Evolutionary conservation across 163 green algal species (phyloP).

Genomic region (Scenedesmus sp.): DNA sequence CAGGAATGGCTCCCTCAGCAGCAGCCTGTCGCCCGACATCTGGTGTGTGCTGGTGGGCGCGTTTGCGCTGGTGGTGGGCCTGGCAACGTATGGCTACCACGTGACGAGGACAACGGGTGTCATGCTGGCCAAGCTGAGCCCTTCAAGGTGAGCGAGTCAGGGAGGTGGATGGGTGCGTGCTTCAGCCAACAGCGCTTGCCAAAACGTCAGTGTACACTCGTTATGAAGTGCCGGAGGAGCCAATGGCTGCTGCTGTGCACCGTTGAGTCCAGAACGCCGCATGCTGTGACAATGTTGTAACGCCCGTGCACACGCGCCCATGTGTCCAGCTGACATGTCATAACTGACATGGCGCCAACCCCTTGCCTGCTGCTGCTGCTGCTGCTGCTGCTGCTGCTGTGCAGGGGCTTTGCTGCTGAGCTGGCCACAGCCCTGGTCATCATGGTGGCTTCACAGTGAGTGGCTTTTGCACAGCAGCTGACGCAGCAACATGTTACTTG

Average conservation of each 20-base stretch:
- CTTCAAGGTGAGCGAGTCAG: neutral
- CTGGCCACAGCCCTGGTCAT: conserved; percentile 65
- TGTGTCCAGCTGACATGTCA: no score
- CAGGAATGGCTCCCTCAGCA: conserved; percentile 36
- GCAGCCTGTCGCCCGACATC: conserved; percentile 45
- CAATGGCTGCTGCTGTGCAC: no score
- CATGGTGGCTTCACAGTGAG: conserved; percentile 57
- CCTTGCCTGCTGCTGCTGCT: no score
- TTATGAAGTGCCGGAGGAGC: no score
- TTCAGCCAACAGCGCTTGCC: neutral
- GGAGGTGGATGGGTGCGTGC: neutral
- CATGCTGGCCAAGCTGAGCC: conserved; percentile 65
- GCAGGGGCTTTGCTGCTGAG: conserved; percentile 67
- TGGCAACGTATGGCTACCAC: conserved; percentile 72
- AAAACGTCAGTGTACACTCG: no score
- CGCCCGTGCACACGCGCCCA: no score
- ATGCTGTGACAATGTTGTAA: no score
- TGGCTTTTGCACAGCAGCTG: neutral
- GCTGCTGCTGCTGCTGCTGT: neutral
- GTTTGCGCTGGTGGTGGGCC: conserved; percentile 65
- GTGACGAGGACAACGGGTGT: conserved; percentile 65
- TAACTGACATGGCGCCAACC: no score
- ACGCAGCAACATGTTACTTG: no score
- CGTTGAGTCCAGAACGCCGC: no score
- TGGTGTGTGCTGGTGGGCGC: conserved; percentile 71